Evolutionary conservation across 306 rosid genomes (phyloP).

Genomic region (Clitoria ternatea): DNA sequence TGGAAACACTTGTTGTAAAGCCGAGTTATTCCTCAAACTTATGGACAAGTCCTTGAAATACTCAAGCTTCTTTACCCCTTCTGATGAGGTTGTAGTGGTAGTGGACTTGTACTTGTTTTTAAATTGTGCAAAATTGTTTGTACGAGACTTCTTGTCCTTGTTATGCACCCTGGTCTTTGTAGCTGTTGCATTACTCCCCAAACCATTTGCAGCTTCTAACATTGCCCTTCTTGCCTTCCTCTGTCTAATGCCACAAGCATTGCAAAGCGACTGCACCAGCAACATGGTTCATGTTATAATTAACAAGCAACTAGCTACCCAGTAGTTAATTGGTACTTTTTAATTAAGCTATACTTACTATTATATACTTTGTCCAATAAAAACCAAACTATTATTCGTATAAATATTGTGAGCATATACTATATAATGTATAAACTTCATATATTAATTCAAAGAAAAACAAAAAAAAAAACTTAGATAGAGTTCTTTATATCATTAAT

Average conservation of each 20-base stretch:
- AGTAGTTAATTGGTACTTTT: neutral
- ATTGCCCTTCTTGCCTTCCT: slow-evolving; percentile 82
- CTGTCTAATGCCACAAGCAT: slow-evolving; percentile 89
- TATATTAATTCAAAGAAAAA: too few relatives aligned
- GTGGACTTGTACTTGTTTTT: slow-evolving; percentile 39
- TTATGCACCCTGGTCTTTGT: slow-evolving; percentile 29
- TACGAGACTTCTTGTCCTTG: slow-evolving; percentile 52
- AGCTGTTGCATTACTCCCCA: neutral
- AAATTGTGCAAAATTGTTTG: slow-evolving; percentile 24
- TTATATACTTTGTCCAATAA: neutral
- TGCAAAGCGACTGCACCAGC: slow-evolving; percentile 79
- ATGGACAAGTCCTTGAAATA: slow-evolving; percentile 31
- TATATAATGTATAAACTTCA: neutral
- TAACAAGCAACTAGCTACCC: neutral
- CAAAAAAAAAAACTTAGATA: too few relatives aligned
- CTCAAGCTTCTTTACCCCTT: slow-evolving; percentile 8
- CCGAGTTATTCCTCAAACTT: slow-evolving; percentile 31
- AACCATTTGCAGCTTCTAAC: slow-evolving; percentile 51
- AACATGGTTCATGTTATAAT: slow-evolving; percentile 21
- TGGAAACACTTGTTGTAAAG: slow-evolving; percentile 41
- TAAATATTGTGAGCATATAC: neutral
- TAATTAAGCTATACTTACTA: neutral
- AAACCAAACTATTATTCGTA: neutral
- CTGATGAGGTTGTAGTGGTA: neutral
- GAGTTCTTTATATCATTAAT: too few relatives aligned